Evolutionary conservation across 176 grass and related monocot species (phyloP).

Genomic region (Carex cristatella): DNA sequence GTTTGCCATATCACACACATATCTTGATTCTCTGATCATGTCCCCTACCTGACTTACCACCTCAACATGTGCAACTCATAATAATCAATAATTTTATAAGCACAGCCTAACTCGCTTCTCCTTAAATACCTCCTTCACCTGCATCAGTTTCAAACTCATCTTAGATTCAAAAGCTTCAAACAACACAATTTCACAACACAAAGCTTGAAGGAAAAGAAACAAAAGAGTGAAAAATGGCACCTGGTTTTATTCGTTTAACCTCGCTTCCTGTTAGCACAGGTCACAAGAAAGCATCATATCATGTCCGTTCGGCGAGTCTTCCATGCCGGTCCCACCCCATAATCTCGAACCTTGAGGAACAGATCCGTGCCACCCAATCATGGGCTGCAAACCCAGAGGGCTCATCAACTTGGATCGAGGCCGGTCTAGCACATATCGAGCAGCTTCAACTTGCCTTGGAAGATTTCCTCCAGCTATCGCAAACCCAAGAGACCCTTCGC

Average conservation of each 20-base stretch:
- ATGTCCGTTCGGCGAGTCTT: constrained; percentile 55
- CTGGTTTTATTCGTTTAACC: constrained; percentile 52
- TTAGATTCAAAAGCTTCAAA: neutral
- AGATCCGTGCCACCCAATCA: constrained; percentile 8
- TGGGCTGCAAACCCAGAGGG: constrained; percentile 15
- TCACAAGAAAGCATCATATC: constrained; percentile 10
- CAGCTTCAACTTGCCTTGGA: neutral
- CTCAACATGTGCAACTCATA: neutral
- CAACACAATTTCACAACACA: neutral
- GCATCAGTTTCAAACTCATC: neutral
- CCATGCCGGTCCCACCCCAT: constrained; percentile 42
- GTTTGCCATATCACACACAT: neutral
- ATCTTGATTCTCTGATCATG: constrained; percentile 39
- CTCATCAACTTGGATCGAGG: neutral
- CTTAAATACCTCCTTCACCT: neutral
- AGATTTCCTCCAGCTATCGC: neutral
- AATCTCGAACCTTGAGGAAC: constrained; percentile 35
- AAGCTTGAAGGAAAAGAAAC: constrained; percentile 25
- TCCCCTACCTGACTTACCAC: neutral
- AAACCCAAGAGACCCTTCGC: neutral
- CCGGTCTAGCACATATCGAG: neutral
- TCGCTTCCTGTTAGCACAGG: constrained; percentile 23
- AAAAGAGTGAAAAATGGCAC: constrained; percentile 36
- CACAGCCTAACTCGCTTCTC: neutral
- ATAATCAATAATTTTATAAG: neutral